Evolutionary conservation across 768 basidiomycete species (phyloP).

Genomic region (Mycena polygramma): DNA sequence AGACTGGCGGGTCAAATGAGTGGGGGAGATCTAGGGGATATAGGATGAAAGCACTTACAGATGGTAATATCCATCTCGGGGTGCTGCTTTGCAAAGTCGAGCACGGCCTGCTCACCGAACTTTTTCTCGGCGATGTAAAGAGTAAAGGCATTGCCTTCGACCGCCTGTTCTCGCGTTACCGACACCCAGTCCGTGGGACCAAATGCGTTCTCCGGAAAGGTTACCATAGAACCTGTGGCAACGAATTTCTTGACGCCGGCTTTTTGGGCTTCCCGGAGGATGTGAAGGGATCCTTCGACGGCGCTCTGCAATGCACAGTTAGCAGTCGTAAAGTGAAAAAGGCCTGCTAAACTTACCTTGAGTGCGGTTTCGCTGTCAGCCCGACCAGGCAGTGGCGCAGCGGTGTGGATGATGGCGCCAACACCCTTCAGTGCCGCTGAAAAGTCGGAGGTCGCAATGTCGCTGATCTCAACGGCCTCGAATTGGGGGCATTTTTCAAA

Average conservation of each 20-base stretch:
- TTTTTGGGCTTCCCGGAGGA: slow-evolving; percentile 43
- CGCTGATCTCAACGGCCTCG: slow-evolving; percentile 36
- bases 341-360: slow-evolving; percentile 4
- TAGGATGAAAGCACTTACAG: background rate
- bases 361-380: slow-evolving; percentile 21
- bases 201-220: slow-evolving; percentile 16
- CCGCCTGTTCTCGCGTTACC: slow-evolving; percentile 32
- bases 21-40: too few species aligned
- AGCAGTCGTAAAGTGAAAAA: background rate
- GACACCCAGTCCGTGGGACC: slow-evolving; percentile 32
- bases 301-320: slow-evolving; percentile 37
- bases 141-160: slow-evolving; percentile 18
- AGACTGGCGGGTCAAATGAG: slow-evolving; percentile 10
- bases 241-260: slow-evolving; percentile 42
- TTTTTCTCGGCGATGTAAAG: slow-evolving; percentile 33
- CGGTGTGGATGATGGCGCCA: slow-evolving; percentile 18
- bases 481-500: slow-evolving; percentile 33
- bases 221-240: slow-evolving; percentile 39
- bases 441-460: slow-evolving; percentile 36
- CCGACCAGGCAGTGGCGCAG: slow-evolving; percentile 26
- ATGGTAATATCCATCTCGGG: slow-evolving; percentile 38
- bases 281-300: slow-evolving; percentile 44
- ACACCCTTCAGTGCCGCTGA: slow-evolving; percentile 4
- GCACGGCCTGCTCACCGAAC: slow-evolving; percentile 29
- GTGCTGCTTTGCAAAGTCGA: slow-evolving; percentile 31